Base-by-base conservation (phyloP, 2,329 filamentous ascomycete species). In the Chaetoscypha palmicola region DNA sequence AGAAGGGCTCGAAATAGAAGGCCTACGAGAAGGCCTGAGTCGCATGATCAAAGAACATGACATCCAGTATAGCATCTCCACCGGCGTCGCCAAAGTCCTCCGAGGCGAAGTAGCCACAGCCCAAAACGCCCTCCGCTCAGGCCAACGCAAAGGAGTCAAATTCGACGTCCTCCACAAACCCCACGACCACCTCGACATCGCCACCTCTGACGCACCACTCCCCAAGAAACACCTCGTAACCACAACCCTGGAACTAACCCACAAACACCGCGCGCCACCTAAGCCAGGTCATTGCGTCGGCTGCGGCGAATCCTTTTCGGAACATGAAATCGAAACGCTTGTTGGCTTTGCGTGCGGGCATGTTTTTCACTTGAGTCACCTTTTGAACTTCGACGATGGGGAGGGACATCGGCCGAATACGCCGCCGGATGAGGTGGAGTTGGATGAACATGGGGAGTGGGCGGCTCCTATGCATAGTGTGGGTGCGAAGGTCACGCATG, bases 11-110 rank as follows among this genome's bases (percentile, higher is more conserved):
- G 88, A 96, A 61, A 94, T 98, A 10, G 83, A 92, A 55, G 92
- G 92, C 0, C 71, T 98, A 5, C 75, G 89, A 46, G 87, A 95
- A 50, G 92, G 91, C 0, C 74, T 98, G 3, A 83, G 84, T 34
- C 84, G 90, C 45, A 89, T 98, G 70, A 85, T 98, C 62, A 83
- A 91, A 56, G 92, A 98, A 64, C 90, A 96, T 61, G 92, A 97
- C 60, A 86, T 98, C 34, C 92, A 97, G 66, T 81, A 86, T 61
- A 92, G 85, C 56, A 96, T 98, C 60, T 91, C 85, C 52, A 82
- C 84, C 33, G 92, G 92, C 1, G 92, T 94, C 3, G 90, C 92
- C 1, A 79, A 79, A 43, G 90, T 97, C 0, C 70, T 97, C 32
- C 74, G 85, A 39, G 88, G 90, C 45, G 92, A 98, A 65, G 91